Conservation (phyloP, 768 basidiomycete species). For the Lactarius indigo region DNA sequence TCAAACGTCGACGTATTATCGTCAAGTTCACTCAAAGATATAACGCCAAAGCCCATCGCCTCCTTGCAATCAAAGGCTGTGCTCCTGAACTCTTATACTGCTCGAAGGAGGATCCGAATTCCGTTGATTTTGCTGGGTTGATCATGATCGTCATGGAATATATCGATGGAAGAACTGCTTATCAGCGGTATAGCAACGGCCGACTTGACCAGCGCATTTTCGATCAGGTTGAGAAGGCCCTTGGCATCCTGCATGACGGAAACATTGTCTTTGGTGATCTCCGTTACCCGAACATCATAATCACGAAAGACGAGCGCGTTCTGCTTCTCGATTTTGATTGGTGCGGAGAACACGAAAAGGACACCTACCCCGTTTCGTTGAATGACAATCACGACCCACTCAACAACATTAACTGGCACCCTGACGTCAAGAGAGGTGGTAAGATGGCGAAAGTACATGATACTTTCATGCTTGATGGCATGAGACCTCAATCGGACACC, state of each 20-base stretch:
- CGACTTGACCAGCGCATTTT: too few species aligned
- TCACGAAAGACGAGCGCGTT: too few species aligned
- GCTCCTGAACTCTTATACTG: background rate
- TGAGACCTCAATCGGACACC: too few species aligned
- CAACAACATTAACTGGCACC: background rate
- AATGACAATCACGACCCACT: background rate
- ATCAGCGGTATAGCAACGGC: background rate
- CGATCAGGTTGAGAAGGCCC: too few species aligned
- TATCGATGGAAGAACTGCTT: background rate
- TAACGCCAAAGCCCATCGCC: background rate
- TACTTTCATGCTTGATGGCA: rapidly evolving
- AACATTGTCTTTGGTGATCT: too few species aligned
- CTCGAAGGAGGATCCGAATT: background rate
- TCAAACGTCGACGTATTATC: background rate
- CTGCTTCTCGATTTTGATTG: too few species aligned
- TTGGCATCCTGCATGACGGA: too few species aligned
- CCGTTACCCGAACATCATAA: too few species aligned
- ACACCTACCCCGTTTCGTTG: background rate
- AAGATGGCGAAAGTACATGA: background rate
- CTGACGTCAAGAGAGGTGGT: background rate
- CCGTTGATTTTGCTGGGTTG: background rate
- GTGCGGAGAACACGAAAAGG: background rate
- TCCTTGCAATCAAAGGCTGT: background rate
- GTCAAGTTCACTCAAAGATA: background rate
- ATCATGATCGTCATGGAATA: background rate